These are phyloP conservation scores for Microsporum canis DNA, from an alignment of 2,329 filamentous ascomycete species.

Conservation along the genomic window DNA sequence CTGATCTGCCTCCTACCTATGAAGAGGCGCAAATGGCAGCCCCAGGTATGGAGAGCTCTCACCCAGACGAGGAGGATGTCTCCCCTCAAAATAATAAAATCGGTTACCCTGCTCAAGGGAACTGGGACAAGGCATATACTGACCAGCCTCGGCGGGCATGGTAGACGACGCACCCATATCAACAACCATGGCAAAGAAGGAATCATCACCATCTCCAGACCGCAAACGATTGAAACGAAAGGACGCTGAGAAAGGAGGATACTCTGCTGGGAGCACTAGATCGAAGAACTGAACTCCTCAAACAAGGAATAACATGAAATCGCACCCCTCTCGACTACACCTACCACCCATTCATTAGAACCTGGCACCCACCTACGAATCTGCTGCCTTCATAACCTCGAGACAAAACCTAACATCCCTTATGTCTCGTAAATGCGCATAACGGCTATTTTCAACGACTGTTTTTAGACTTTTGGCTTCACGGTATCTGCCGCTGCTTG, in stretches of 20 bases:
- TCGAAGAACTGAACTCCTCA: not conserved
- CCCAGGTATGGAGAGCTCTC: constrained; percentile 22
- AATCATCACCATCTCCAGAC: constrained; percentile 10
- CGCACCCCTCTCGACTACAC: not conserved
- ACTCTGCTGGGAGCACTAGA: too few relatives aligned
- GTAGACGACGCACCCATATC: constrained; percentile 19
- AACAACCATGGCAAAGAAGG: constrained; percentile 7
- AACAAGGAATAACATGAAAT: not conserved
- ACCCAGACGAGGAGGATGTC: constrained; percentile 5
- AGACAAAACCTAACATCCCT: not conserved
- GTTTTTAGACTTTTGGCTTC: not conserved
- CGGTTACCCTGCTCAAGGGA: not conserved
- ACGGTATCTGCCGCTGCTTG: not conserved
- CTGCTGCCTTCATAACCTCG: not conserved
- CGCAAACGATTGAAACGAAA: constrained; percentile 29
- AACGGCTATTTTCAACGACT: not conserved
- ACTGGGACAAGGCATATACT: constrained; percentile 14
- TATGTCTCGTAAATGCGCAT: not conserved
- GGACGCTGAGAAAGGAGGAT: constrained; percentile 14
- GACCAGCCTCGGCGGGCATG: constrained; percentile 20
- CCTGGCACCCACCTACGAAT: not conserved
- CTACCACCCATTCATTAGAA: not conserved
- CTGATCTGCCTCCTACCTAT: constrained; percentile 8
- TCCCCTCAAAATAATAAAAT: not conserved
- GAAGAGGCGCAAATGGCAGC: constrained; percentile 13